Conservation (phyloP, 1,284 basidiomycete genomes). For the Ceratobasidium papillatum region DNA sequence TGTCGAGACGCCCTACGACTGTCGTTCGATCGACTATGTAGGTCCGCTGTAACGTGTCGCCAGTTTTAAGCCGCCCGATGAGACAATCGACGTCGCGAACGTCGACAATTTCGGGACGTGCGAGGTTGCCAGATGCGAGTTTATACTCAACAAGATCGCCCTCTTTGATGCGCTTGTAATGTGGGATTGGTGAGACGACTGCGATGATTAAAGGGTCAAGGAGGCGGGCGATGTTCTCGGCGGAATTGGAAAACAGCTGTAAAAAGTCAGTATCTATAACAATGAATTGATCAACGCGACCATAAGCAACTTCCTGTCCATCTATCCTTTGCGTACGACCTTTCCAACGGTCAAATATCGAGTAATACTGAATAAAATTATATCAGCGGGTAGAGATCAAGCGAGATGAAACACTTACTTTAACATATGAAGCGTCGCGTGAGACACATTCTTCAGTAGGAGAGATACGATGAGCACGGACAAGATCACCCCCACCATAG, state of each 20-base stretch:
- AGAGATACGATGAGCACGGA: neutral
- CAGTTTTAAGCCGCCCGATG: conserved; percentile 43
- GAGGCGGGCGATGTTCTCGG: conserved; percentile 45
- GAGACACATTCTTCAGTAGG: neutral
- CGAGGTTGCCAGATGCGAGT: conserved; percentile 17
- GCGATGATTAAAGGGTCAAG: conserved; percentile 44
- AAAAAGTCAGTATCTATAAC: conserved; percentile 10
- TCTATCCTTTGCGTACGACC: neutral
- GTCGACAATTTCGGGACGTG: conserved; percentile 45
- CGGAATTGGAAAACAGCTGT: conserved; percentile 40
- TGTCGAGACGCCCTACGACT: conserved; percentile 12
- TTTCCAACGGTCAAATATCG: neutral
- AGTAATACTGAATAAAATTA: neutral
- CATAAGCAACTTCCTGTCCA: conserved; percentile 1
- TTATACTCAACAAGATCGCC: conserved; percentile 12
- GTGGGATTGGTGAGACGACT: conserved; percentile 43
- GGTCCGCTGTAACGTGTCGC: conserved; percentile 41
- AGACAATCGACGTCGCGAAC: conserved; percentile 45
- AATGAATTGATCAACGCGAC: conserved; percentile 5
- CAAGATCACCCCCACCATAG: neutral
- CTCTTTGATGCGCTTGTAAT: neutral
- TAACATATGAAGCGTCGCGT: conserved; percentile 19
- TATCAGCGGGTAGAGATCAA: neutral
- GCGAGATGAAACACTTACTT: neutral
- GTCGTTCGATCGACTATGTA: conserved; percentile 49